Percentiles rank a stretch among this genome's conserved stretches.
Evolutionary conservation across 2,329 filamentous ascomycete genomes (phyloP).

Genomic region (Colletotrichum limetticola): DNA sequence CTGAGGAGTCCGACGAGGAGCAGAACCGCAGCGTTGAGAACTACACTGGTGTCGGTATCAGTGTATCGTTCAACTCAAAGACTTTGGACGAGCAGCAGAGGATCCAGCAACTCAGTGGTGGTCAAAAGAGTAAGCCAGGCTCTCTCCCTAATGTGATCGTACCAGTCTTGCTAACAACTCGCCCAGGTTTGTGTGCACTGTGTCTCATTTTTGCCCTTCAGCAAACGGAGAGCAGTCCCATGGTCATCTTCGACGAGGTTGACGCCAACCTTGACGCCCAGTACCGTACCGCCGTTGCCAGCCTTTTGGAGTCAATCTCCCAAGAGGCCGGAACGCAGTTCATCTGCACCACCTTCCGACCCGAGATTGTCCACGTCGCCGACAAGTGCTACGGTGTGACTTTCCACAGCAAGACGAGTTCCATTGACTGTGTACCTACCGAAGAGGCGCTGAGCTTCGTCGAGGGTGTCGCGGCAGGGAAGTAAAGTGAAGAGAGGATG

Average conservation of each 20-base stretch:
- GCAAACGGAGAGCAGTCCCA: constrained; percentile 94
- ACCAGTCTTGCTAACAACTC: constrained; percentile 35
- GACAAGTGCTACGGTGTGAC: constrained; percentile 98
- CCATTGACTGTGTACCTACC: constrained; percentile 87
- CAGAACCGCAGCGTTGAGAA: constrained; percentile 84
- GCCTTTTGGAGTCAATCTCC: constrained; percentile 84
- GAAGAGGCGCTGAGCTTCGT: constrained; percentile 95
- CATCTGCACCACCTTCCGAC: constrained; percentile 98
- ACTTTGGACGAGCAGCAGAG: constrained; percentile 95
- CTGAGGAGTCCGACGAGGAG: constrained; percentile 76
- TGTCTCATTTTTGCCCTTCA: constrained; percentile 99
- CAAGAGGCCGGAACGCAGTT: constrained; percentile 79
- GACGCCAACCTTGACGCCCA: constrained; percentile 98
- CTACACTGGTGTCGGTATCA: constrained; percentile 95
- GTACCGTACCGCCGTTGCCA: constrained; percentile 94
- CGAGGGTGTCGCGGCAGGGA: constrained; percentile 73
- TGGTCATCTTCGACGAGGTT: constrained; percentile 99
- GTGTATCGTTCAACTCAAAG: constrained; percentile 98
- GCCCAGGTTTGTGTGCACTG: constrained; percentile 87
- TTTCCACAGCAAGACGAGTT: constrained; percentile 93
- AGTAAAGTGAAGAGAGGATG: constrained; percentile 2
- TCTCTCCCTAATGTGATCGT: not conserved
- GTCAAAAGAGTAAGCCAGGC: constrained; percentile 85
- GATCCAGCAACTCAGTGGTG: constrained; percentile 96
- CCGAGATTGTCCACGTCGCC: constrained; percentile 93